These are phyloP conservation scores for Talaromyces borbonicus DNA, from an alignment of 495 filamentous ascomycete species.

Conservation along the genomic window DNA sequence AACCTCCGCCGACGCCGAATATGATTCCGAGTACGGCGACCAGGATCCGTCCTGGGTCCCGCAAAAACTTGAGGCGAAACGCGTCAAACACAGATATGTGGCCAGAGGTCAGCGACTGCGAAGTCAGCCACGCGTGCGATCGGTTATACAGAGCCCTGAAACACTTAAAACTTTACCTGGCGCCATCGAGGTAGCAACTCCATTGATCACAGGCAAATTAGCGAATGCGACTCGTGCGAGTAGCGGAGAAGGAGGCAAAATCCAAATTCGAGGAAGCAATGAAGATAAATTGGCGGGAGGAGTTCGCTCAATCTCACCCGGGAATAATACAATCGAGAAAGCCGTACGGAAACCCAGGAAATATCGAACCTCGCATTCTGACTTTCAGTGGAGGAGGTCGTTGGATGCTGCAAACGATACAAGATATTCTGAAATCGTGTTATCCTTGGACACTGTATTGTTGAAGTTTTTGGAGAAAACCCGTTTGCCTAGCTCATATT, in stretches of 20 bases:
- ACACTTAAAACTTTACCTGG: conserved; percentile 28
- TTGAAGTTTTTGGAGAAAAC: conserved; percentile 32
- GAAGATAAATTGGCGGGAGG: background rate
- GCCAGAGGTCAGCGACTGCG: conserved; percentile 19
- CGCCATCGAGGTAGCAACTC: conserved; percentile 38
- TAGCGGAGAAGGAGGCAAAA: background rate
- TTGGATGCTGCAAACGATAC: conserved; percentile 27
- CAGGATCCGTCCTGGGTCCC: conserved; percentile 39
- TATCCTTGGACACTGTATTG: conserved; percentile 27
- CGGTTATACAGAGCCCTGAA: conserved; percentile 32
- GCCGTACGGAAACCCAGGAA: background rate
- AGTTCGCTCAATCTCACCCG: background rate
- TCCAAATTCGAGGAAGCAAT: background rate
- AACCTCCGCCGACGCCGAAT: conserved; percentile 9
- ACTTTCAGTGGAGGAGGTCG: conserved; percentile 24
- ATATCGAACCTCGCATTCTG: background rate
- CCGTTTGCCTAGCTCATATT: conserved; percentile 7
- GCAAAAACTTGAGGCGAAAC: conserved; percentile 24
- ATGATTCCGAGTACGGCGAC: conserved; percentile 29
- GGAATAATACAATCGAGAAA: background rate
- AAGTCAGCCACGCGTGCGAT: conserved; percentile 17
- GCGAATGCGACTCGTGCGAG: background rate
- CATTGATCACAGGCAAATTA: conserved; percentile 30
- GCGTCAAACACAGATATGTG: conserved; percentile 30
- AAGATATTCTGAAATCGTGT: conserved; percentile 28